Conservation (phyloP, 1,284 basidiomycete genomes). For the Leccinum solheimii region DNA sequence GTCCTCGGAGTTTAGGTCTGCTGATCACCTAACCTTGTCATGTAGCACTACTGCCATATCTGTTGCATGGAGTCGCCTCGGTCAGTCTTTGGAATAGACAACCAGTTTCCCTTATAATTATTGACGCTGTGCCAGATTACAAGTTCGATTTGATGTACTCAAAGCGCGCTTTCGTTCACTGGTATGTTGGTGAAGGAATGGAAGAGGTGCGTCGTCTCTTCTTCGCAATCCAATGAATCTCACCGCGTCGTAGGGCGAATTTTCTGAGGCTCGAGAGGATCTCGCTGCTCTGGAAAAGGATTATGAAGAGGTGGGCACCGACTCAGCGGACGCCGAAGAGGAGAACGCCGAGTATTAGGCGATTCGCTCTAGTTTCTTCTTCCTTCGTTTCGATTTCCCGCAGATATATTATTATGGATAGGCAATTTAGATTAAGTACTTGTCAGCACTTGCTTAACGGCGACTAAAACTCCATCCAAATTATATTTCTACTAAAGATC, state of each 20-base stretch:
- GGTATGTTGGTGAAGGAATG: constrained; percentile 99
- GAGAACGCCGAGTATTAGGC: constrained; percentile 70
- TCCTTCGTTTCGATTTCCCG: constrained; percentile 1
- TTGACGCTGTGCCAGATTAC: constrained; percentile 62
- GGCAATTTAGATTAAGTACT: constrained; percentile 15
- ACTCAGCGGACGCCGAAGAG: constrained; percentile 84
- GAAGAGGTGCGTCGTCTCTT: constrained; percentile 62
- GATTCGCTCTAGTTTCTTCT: background rate
- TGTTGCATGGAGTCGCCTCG: constrained; percentile 91
- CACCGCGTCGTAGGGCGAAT: constrained; percentile 68
- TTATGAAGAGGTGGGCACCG: constrained; percentile 93
- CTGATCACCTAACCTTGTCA: constrained; percentile 10
- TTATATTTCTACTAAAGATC: constrained; percentile 6
- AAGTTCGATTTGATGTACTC: constrained; percentile 99
- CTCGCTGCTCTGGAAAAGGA: constrained; percentile 96
- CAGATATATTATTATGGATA: constrained; percentile 11
- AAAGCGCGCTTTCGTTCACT: constrained; percentile 96
- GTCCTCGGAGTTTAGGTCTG: constrained; percentile 16
- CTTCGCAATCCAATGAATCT: background rate
- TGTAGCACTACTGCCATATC: constrained; percentile 90
- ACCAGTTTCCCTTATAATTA: background rate
- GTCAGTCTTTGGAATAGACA: constrained; percentile 36
- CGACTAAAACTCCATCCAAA: constrained; percentile 2
- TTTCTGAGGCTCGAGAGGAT: constrained; percentile 97
- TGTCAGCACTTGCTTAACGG: constrained; percentile 9